These are phyloP conservation scores for Paramecium sexaurelia DNA, from an alignment of 73 alveolate genomes.

Conservation along the genomic window DNA sequence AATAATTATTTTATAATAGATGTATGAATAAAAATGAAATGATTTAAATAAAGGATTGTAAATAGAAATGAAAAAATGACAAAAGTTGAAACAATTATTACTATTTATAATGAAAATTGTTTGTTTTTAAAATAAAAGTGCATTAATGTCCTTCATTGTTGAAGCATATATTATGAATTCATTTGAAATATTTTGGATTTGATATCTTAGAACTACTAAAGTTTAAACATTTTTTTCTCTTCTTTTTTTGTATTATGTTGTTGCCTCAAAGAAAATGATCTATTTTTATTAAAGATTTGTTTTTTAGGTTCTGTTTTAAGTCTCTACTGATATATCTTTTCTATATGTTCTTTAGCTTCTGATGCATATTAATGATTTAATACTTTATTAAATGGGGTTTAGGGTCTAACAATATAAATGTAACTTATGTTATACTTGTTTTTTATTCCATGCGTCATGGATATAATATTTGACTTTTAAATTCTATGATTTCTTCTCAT, in stretches of 20 bases:
- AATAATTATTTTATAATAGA: too few species aligned
- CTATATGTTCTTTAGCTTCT: neutral
- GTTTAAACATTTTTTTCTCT: neutral
- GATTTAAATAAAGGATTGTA: too few species aligned
- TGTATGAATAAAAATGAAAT: too few species aligned
- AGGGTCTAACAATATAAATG: neutral
- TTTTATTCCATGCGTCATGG: neutral
- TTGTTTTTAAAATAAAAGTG: too few species aligned
- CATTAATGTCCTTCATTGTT: neutral
- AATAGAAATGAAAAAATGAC: too few species aligned
- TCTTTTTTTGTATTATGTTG: neutral
- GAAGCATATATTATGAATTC: neutral
- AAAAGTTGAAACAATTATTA: too few species aligned
- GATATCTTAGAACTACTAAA: neutral
- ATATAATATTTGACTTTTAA: neutral
- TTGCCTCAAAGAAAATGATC: conserved; percentile 6
- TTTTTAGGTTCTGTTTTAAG: neutral
- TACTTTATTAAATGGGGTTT: conserved; percentile 16
- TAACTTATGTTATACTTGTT: conserved; percentile 32
- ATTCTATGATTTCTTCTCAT: neutral
- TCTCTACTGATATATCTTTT: neutral
- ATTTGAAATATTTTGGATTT: neutral
- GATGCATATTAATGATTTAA: neutral
- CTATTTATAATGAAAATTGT: too few species aligned
- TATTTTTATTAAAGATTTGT: neutral